phyloP scores from a whole-genome alignment of 768 basidiomycete species.

The Sarcomyxa edulis region DNA sequence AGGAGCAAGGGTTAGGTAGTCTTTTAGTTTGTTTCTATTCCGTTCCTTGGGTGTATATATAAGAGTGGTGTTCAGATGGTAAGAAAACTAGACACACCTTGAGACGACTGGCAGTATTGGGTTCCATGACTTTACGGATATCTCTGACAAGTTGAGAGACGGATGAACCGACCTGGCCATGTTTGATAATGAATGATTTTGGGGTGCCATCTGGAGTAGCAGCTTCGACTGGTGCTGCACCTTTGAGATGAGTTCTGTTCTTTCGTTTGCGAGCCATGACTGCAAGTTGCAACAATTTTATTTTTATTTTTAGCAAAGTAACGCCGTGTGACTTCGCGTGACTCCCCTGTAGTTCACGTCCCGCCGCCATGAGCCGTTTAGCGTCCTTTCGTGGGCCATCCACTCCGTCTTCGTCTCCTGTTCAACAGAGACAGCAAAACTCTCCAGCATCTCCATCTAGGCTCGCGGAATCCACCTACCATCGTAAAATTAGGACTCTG shows the following conservation, averaged over 20 bases:
- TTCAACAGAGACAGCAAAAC: constrained; percentile 32
- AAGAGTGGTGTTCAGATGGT: neutral
- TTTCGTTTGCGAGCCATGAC: constrained; percentile 78
- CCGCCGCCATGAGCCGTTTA: constrained; percentile 39
- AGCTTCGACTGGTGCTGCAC: constrained; percentile 29
- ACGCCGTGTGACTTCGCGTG: too few species aligned
- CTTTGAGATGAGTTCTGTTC: constrained; percentile 78
- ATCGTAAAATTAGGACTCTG: constrained; percentile 67
- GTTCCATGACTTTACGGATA: constrained; percentile 94
- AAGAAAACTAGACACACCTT: constrained; percentile 42
- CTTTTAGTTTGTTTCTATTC: constrained; percentile 84
- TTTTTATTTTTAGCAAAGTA: too few species aligned
- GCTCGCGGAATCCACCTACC: constrained; percentile 68
- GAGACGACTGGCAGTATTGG: constrained; percentile 92
- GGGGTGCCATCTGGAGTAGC: constrained; percentile 41
- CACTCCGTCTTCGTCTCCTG: constrained; percentile 66
- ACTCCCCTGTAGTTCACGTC: too few species aligned
- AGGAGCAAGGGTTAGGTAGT: constrained; percentile 90
- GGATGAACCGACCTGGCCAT: constrained; percentile 87
- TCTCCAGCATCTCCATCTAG: constrained; percentile 44
- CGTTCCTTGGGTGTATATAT: constrained; percentile 60
- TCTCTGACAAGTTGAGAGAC: constrained; percentile 88
- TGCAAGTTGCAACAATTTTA: too few species aligned
- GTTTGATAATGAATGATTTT: constrained; percentile 95
- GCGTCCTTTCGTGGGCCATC: constrained; percentile 81